Percentiles rank a stretch among this genome's conserved stretches.
Evolutionary conservation across 306 rosid species (phyloP).

Genomic region (Calophaca sinica): DNA sequence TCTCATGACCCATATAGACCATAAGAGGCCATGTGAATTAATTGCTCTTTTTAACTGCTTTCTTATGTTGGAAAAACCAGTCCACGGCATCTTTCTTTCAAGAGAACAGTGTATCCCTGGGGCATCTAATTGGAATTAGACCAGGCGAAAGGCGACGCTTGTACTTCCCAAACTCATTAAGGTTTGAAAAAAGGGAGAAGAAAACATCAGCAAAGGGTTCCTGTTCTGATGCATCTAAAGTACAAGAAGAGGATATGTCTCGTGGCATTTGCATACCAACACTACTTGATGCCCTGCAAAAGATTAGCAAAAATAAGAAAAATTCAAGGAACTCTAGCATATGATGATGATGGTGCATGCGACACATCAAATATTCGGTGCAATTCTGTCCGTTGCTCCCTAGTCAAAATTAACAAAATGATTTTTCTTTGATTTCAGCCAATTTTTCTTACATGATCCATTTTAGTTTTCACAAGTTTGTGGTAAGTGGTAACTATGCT

Average conservation of each 20-base stretch:
- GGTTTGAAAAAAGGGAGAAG: conserved; percentile 53
- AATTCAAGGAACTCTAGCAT: conserved; percentile 50
- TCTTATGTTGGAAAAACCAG: conserved; percentile 54
- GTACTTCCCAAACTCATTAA: conserved; percentile 53
- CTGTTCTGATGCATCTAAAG: conserved; percentile 45
- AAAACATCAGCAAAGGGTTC: conserved; percentile 37
- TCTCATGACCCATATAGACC: background rate
- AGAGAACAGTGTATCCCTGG: conserved; percentile 77
- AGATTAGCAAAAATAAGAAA: conserved; percentile 60
- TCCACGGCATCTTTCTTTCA: conserved; percentile 87
- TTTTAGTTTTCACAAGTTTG: conserved; percentile 2
- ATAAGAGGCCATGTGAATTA: conserved; percentile 19
- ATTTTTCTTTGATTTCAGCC: conserved; percentile 19
- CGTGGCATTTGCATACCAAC: conserved; percentile 61
- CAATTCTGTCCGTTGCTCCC: conserved; percentile 21
- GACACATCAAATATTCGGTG: background rate
- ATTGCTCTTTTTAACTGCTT: background rate
- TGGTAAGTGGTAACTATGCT: conserved; percentile 37
- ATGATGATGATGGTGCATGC: conserved; percentile 32
- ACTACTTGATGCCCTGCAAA: conserved; percentile 55
- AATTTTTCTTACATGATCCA: conserved; percentile 33
- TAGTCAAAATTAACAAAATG: conserved; percentile 24
- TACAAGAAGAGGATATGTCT: conserved; percentile 48
- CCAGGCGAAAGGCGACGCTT: conserved; percentile 62
- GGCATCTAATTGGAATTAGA: conserved; percentile 72